Percentiles rank a stretch among this genome's conserved stretches.
These are phyloP conservation scores for Agapanthus africanus DNA, from an alignment of 106 monocot genomes.

Conservation along the genomic window DNA sequence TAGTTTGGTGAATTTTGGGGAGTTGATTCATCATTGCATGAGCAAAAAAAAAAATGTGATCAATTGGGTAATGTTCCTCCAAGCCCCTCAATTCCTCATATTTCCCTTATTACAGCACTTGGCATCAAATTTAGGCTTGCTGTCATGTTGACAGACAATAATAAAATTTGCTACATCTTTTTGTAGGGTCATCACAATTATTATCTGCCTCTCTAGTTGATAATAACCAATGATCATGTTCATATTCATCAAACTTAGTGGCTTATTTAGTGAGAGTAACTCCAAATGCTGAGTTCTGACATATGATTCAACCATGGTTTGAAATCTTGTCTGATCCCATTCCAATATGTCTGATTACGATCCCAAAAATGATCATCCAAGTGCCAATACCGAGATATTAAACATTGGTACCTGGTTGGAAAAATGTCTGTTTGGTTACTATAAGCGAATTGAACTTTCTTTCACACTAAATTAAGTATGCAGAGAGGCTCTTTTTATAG, in stretches of 20 bases:
- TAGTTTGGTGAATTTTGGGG: too few species aligned
- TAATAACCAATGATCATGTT: background rate
- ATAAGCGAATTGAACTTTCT: too few species aligned
- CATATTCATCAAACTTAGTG: background rate
- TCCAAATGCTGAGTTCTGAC: background rate
- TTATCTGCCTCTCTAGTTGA: background rate
- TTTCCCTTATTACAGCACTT: background rate
- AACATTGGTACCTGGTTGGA: too few species aligned
- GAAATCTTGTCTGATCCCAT: too few species aligned
- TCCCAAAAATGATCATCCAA: too few species aligned
- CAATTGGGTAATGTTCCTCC: too few species aligned
- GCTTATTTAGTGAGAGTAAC: background rate
- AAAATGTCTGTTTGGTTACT: too few species aligned
- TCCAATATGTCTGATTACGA: background rate
- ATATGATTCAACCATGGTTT: background rate
- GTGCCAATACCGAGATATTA: too few species aligned
- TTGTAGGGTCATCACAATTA: background rate
- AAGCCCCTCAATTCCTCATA: background rate
- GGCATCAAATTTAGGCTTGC: background rate
- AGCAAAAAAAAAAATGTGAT: too few species aligned
- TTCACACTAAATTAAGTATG: too few species aligned
- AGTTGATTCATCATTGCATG: too few species aligned
- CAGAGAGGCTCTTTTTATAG: too few species aligned
- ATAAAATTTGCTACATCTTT: background rate
- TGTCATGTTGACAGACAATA: background rate